Evolutionary conservation across 441 rosid species (phyloP).

Genomic region (Sinapis alba): DNA sequence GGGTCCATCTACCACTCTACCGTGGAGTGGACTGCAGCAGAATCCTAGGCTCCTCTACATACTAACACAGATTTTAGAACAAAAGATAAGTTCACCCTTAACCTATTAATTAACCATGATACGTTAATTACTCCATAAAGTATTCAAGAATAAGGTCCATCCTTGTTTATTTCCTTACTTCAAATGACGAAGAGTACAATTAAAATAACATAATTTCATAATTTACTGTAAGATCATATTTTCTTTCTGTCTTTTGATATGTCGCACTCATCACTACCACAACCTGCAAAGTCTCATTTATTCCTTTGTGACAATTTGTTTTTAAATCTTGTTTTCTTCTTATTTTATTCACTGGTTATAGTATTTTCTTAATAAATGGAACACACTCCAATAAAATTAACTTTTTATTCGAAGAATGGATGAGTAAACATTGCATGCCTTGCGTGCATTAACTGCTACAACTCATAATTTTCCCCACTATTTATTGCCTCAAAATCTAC

Average conservation of each 20-base stretch:
- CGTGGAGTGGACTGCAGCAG: conserved; percentile 40
- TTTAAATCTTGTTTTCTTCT: background rate
- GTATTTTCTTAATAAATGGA: conserved; percentile 6
- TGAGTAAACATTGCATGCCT: conserved; percentile 43
- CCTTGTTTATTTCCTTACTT: conserved; percentile 14
- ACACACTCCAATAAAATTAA: conserved; percentile 29
- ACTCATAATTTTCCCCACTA: conserved; percentile 43
- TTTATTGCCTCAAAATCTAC: conserved; percentile 52
- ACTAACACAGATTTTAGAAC: background rate
- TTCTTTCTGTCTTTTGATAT: conserved; percentile 68
- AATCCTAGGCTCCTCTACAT: conserved; percentile 37
- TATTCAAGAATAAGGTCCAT: conserved; percentile 2
- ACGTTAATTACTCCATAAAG: background rate
- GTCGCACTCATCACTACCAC: conserved; percentile 78
- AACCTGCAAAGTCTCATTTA: conserved; percentile 41
- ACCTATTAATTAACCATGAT: background rate
- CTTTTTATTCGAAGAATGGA: conserved; percentile 25
- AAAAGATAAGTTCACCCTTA: background rate
- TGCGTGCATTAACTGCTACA: conserved; percentile 35
- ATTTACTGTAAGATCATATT: conserved; percentile 13
- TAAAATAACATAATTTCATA: background rate
- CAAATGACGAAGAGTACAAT: background rate
- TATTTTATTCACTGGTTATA: conserved; percentile 9
- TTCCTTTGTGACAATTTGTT: conserved; percentile 29
- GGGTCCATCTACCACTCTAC: conserved; percentile 44